These are phyloP conservation scores for Naganishia antarctica DNA, from an alignment of 768 basidiomycete genomes.

Conservation along the genomic window DNA sequence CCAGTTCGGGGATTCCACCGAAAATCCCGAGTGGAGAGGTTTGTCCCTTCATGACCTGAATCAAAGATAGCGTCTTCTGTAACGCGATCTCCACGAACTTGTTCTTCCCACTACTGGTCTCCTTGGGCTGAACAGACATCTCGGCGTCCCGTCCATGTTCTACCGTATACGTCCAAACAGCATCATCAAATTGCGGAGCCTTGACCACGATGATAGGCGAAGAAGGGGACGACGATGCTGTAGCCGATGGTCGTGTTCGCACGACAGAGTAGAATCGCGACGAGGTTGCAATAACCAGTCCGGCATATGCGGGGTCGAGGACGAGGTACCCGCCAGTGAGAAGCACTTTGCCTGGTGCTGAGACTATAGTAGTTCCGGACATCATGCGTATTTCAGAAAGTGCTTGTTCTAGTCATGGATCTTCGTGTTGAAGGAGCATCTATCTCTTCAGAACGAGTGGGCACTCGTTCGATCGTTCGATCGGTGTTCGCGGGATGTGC, in stretches of 20 bases:
- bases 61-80: slow-evolving; percentile 67
- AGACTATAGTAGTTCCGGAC: slow-evolving; percentile 62
- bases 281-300: slow-evolving; percentile 83
- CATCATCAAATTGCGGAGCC: slow-evolving; percentile 84
- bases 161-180: slow-evolving; percentile 47
- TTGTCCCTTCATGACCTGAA: slow-evolving; percentile 49
- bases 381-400: not conserved
- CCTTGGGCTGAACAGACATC: not conserved
- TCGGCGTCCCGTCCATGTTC: slow-evolving; percentile 8
- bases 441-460: not conserved
- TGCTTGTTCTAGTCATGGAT: not conserved
- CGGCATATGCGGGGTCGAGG: slow-evolving; percentile 77
- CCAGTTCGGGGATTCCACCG: slow-evolving; percentile 35
- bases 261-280: slow-evolving; percentile 88
- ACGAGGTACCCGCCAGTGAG: slow-evolving; percentile 96
- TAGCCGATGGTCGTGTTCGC: slow-evolving; percentile 33
- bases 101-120: slow-evolving; percentile 58
- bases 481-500: no score
- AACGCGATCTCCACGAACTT: slow-evolving; percentile 89
- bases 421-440: not conserved
- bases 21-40: slow-evolving; percentile 6
- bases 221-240: not conserved
- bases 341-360: slow-evolving; percentile 91
- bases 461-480: no score
- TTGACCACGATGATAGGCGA: slow-evolving; percentile 62